Percentiles rank a stretch among this genome's conserved stretches.
Evolutionary conservation across 371 early-diverging fungal genomes (phyloP).

Genomic region (Umbelopsis sp.): DNA sequence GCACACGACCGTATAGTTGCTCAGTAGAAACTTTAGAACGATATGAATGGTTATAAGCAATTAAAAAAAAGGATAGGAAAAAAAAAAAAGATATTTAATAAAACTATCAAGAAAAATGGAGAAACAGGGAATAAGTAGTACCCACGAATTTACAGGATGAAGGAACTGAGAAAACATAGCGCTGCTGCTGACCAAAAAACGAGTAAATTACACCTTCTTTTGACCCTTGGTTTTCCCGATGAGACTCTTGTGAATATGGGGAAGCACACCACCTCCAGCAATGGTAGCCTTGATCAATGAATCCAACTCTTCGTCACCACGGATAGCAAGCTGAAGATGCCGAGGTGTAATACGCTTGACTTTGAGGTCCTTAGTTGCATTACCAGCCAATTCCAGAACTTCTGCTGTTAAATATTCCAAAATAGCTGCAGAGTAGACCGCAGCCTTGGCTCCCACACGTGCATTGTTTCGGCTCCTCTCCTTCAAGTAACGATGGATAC

Average conservation of each 20-base stretch:
- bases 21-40: background rate
- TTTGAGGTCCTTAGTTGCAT: conserved; percentile 89
- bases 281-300: conserved; percentile 87
- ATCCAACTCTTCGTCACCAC: conserved; percentile 92
- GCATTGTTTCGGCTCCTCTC: conserved; percentile 75
- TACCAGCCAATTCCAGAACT: conserved; percentile 90
- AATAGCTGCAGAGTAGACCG: conserved; percentile 89
- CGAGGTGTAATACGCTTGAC: conserved; percentile 90
- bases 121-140: conserved; percentile 8
- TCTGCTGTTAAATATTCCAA: conserved; percentile 92
- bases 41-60: background rate
- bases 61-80: background rate
- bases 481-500: conserved; percentile 90
- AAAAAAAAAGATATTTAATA: conserved; percentile 8
- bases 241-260: conserved; percentile 77
- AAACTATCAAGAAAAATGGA: conserved; percentile 9
- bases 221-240: conserved; percentile 63
- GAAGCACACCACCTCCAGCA: conserved; percentile 87
- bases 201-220: conserved; percentile 31
- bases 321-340: conserved; percentile 89
- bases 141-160: conserved; percentile 17
- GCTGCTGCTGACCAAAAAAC: background rate
- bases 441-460: conserved; percentile 91
- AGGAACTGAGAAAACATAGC: conserved; percentile 6
- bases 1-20: background rate